Conservation (phyloP, 768 basidiomycete genomes). For the Hypholoma sublateritium region DNA sequence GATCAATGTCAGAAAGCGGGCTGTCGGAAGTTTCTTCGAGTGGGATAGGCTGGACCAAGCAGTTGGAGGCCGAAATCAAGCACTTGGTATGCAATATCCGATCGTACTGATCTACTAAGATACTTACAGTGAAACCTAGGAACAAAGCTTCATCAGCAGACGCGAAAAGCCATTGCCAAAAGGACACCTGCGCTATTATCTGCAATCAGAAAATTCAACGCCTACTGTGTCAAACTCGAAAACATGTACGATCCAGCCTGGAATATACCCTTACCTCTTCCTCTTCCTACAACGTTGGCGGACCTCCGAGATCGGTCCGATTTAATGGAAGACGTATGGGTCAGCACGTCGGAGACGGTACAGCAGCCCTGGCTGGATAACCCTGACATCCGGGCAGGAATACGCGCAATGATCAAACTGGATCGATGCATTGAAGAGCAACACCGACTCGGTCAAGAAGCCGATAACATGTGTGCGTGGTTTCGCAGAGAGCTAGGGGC, state of each 20-base stretch:
- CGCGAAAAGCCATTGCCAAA: conserved; percentile 28
- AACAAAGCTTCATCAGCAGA: conserved; percentile 22
- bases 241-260: conserved; percentile 18
- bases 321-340: conserved; percentile 42
- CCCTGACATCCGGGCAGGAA: conserved; percentile 26
- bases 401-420: conserved; percentile 25
- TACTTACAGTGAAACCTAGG: background rate
- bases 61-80: conserved; percentile 25
- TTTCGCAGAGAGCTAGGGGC: conserved; percentile 27
- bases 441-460: conserved; percentile 22
- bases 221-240: conserved; percentile 17
- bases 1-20: conserved; percentile 34
- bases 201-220: conserved; percentile 26
- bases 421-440: conserved; percentile 32
- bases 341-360: conserved; percentile 11
- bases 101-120: background rate
- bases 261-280: conserved; percentile 30
- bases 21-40: conserved; percentile 34
- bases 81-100: conserved; percentile 27
- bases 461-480: conserved; percentile 35
- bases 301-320: conserved; percentile 19
- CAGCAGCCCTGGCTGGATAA: conserved; percentile 34
- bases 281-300: conserved; percentile 28
- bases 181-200: conserved; percentile 26
- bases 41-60: conserved; percentile 36